Evolutionary conservation across 2,329 filamentous ascomycete species (phyloP).

Genomic region (Fusarium poae): DNA sequence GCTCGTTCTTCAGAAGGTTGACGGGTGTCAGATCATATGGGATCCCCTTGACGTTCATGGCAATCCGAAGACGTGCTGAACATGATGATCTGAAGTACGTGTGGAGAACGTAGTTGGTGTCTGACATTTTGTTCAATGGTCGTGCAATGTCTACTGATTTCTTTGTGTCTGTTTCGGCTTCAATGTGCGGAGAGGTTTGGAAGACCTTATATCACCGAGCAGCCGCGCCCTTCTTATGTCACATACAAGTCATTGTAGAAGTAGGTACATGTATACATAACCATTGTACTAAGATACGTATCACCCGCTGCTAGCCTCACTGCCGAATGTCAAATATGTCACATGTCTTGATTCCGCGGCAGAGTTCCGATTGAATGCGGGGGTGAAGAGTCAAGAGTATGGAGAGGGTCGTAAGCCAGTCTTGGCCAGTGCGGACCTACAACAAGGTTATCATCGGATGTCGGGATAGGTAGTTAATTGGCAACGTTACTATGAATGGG

Average conservation of each 20-base stretch:
- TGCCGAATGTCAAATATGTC: constrained; percentile 25
- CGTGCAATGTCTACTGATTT: rapidly evolving
- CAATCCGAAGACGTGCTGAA: constrained; percentile 71
- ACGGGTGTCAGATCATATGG: constrained; percentile 61
- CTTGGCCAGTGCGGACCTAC: neutral
- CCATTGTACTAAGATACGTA: neutral
- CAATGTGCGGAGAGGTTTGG: rapidly evolving
- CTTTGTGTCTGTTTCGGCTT: too few relatives aligned
- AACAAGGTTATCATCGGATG: neutral
- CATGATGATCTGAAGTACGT: constrained; percentile 74
- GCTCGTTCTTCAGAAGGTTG: constrained; percentile 68
- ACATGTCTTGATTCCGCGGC: constrained; percentile 8
- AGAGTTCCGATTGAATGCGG: constrained; percentile 33
- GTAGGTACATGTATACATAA: neutral
- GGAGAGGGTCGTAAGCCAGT: neutral
- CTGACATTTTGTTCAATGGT: constrained; percentile 38
- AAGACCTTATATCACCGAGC: rapidly evolving
- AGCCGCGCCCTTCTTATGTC: constrained; percentile 41
- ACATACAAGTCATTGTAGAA: neutral
- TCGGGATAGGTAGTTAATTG: too few relatives aligned
- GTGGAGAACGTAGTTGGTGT: constrained; percentile 60
- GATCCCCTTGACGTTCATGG: constrained; percentile 67
- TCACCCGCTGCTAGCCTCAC: constrained; percentile 35
- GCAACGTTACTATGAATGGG: rapidly evolving
- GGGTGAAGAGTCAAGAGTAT: neutral